Evolutionary conservation across 257 asterid species (phyloP).

Genomic region (Asclepias syriaca): DNA sequence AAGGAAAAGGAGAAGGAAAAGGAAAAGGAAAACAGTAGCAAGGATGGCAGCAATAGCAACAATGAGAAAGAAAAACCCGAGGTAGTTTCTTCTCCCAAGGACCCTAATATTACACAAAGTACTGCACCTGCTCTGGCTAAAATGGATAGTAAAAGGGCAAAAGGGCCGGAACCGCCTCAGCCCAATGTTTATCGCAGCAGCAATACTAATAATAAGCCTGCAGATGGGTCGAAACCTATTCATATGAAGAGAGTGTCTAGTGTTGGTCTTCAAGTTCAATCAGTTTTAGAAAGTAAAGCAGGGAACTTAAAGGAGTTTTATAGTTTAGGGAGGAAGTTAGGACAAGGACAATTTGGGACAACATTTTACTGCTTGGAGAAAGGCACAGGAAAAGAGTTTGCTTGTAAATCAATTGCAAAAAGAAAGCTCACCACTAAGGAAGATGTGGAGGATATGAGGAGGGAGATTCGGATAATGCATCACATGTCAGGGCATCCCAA

Average conservation of each 20-base stretch:
- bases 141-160: slow-evolving; percentile 2
- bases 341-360: slow-evolving; percentile 85
- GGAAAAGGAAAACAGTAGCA: slow-evolving; percentile 26
- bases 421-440: slow-evolving; percentile 55
- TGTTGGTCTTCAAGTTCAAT: slow-evolving; percentile 65
- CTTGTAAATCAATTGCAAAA: slow-evolving; percentile 79
- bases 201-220: slow-evolving; percentile 14
- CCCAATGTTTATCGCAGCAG: slow-evolving; percentile 7
- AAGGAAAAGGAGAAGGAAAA: slow-evolving; percentile 20
- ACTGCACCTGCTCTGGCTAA: slow-evolving; percentile 3
- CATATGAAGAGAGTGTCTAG: slow-evolving; percentile 49
- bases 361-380: slow-evolving; percentile 64
- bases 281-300: slow-evolving; percentile 66
- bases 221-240: slow-evolving; percentile 20
- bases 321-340: slow-evolving; percentile 57
- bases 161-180: slow-evolving; percentile 7
- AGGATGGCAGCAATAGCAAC: slow-evolving; percentile 5
- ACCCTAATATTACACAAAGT: background rate
- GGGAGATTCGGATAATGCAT: slow-evolving; percentile 89
- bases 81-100: background rate
- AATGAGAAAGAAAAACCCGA: slow-evolving; percentile 16
- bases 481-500: slow-evolving; percentile 69
- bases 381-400: slow-evolving; percentile 51
- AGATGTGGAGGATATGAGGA: slow-evolving; percentile 85
- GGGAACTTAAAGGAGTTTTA: slow-evolving; percentile 61